These are phyloP conservation scores for Dictyostelium citrinum DNA, from an alignment of 78 protist species.

Conservation along the genomic window DNA sequence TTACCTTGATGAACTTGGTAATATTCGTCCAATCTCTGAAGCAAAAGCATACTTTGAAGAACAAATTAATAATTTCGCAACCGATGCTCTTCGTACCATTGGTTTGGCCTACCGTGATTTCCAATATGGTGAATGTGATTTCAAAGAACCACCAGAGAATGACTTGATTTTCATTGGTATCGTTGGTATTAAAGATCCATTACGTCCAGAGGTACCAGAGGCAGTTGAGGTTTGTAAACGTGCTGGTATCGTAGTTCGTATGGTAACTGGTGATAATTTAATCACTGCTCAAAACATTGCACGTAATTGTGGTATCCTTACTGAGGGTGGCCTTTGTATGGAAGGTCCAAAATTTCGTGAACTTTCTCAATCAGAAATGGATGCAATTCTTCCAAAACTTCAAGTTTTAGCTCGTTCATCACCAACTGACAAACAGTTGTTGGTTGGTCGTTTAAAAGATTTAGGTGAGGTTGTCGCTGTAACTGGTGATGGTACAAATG, in stretches of 20 bases:
- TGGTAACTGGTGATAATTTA: conserved; percentile 99
- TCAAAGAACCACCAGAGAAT: conserved; percentile 57
- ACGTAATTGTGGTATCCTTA: conserved; percentile 93
- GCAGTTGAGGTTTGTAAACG: conserved; percentile 89
- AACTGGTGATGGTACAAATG: conserved; percentile 99
- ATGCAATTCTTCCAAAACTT: conserved; percentile 81
- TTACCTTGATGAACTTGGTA: conserved; percentile 71
- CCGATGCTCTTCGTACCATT: conserved; percentile 91
- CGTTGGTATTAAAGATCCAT: conserved; percentile 98
- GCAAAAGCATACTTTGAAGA: conserved; percentile 4
- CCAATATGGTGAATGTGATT: background rate
- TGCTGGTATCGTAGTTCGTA: conserved; percentile 97
- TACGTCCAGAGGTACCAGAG: conserved; percentile 95
- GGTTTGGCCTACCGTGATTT: conserved; percentile 88
- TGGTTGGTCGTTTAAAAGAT: conserved; percentile 88
- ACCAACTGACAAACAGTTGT: conserved; percentile 93
- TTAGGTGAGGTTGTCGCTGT: conserved; percentile 97
- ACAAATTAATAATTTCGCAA: conserved; percentile 77
- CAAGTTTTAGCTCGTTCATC: conserved; percentile 96
- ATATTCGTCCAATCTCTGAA: conserved; percentile 39
- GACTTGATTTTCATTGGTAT: conserved; percentile 83
- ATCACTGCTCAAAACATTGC: conserved; percentile 96
- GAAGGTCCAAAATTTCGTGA: conserved; percentile 90
- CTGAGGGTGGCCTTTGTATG: conserved; percentile 85
- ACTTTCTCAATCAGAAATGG: conserved; percentile 81